These are phyloP conservation scores for Neurospora terricola DNA, from an alignment of 495 filamentous ascomycete genomes.

Conservation along the genomic window DNA sequence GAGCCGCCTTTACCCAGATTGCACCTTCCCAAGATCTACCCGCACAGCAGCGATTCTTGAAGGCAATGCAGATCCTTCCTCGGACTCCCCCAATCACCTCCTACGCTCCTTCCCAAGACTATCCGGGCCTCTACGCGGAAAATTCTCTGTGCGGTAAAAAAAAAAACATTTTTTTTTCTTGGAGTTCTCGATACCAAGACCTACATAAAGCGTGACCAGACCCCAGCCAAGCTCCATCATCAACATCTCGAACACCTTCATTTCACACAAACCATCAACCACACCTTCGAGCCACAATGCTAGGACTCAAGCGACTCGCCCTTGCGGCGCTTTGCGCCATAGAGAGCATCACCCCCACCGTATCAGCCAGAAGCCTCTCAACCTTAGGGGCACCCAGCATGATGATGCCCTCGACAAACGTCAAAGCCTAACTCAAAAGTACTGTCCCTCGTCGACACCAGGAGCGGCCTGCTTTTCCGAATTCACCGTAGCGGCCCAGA, in stretches of 20 bases:
- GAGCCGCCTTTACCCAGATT: not conserved
- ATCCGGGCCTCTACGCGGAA: not conserved
- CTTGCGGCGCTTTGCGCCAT: slow-evolving; percentile 11
- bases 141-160: not conserved
- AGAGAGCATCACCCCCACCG: slow-evolving; percentile 3
- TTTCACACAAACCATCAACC: not conserved
- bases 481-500: slow-evolving; percentile 23
- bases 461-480: slow-evolving; percentile 9
- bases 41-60: not conserved
- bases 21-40: not conserved
- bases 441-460: slow-evolving; percentile 14
- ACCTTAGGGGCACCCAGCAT: not conserved
- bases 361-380: not conserved
- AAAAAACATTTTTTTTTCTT: not conserved
- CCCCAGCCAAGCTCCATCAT: not conserved
- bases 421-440: slow-evolving; percentile 17
- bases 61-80: not conserved
- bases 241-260: not conserved
- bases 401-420: slow-evolving; percentile 6
- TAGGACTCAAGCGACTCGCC: slow-evolving; percentile 6
- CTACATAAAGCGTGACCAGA: not conserved
- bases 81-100: not conserved
- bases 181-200: not conserved
- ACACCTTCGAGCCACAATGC: not conserved
- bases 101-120: not conserved